Base-by-base conservation (phyloP, 257 asterid genomes). In the Dorcoceras hygrometricum region DNA sequence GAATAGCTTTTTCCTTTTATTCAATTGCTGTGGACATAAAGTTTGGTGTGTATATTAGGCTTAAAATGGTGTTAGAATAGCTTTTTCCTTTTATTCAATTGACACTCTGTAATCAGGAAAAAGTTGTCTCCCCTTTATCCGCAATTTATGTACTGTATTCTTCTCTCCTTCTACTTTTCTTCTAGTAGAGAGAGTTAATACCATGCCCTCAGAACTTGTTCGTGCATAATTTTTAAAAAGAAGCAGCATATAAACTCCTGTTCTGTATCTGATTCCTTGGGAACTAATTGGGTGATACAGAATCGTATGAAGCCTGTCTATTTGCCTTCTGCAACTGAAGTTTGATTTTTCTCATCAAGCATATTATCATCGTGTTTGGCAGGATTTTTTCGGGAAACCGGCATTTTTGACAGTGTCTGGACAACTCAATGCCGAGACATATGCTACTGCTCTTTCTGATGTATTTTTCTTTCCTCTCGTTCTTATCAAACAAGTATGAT, bases 351-450 rank as follows among this genome's bases (percentile, higher is more conserved):
- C 43, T 50, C 18, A 43, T 56, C 20, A 36, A 20, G 28, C 62
- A 29, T 67, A 31, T 57, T 51, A 50, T 66, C 65, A 50, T 69
- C 20, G 66, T 68, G 34, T 50, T 65, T 76, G 78, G 58, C 96
- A 90, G 99, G 97, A 94, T 82, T 94, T 90, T 75, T 94, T 94
- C 70, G 97, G 97, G 68, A 90, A 84, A 75, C 97, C 89, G 67
- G 96, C 99, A 56, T 94, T 90, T 73, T 79, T 94, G 74, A 94
- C 99, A 22, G 97, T 94, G 23, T 94, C 99, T 34, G 99, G 99
- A 62, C 99, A 90, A 80, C 93, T 90, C 71, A 94, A 90, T 79
- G 97, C 93, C 67, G 99, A 94, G 88, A 81, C 97, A 80, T 90
- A 94, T 78, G 97, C 99, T 31, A 90, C 95, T 72, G 96, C 99